These are phyloP conservation scores for Pelagomonas calceolata DNA, from an alignment of 108 stramenopile genomes.

Conservation along the genomic window DNA sequence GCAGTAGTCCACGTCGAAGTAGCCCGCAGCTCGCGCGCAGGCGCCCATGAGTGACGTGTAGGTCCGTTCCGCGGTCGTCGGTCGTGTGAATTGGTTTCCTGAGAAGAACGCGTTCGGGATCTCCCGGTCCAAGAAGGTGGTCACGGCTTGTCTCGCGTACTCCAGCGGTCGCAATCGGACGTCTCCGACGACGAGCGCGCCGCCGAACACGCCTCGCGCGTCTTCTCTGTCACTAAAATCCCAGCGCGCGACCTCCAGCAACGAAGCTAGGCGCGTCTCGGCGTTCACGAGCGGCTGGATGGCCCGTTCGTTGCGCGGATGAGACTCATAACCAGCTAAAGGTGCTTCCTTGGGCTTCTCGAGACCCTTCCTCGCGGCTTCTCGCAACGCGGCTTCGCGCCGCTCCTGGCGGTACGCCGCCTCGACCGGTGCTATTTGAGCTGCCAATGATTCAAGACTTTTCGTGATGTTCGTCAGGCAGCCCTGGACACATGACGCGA, in stretches of 20 bases:
- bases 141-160: not conserved
- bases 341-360: not conserved
- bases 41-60: not conserved
- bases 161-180: not conserved
- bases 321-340: not conserved
- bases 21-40: not conserved
- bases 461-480: not conserved
- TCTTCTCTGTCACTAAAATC: too few relatives aligned
- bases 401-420: not conserved
- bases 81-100: not conserved
- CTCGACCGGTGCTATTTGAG: not conserved
- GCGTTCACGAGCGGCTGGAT: not conserved
- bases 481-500: too few relatives aligned
- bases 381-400: not conserved
- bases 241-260: too few relatives aligned
- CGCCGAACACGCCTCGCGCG: too few relatives aligned
- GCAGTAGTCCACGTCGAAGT: not conserved
- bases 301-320: not conserved
- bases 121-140: not conserved
- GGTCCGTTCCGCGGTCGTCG: not conserved
- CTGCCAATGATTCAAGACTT: not conserved
- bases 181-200: not conserved
- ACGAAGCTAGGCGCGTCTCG: not conserved
- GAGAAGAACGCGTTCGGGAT: not conserved
- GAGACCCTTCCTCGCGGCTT: not conserved